Evolutionary conservation across 148 eudicot species (phyloP).

Genomic region (Rhododendron williamsianum): DNA sequence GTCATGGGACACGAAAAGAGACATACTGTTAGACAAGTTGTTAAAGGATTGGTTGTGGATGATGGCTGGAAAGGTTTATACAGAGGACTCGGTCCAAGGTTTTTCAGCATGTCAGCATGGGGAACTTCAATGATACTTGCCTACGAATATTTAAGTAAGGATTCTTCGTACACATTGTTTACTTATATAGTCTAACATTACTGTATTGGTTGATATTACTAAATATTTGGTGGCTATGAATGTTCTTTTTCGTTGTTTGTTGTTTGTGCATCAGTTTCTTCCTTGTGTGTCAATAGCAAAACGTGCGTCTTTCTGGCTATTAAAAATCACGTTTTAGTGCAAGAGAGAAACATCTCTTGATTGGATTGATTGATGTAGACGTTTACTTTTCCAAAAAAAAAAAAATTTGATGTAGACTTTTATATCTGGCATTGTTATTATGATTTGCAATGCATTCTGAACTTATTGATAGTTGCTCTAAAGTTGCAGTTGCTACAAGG

Average conservation of each 20-base stretch:
- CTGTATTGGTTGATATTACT: not conserved
- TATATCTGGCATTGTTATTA: not conserved
- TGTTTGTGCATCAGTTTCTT: not conserved
- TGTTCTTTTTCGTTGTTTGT: not conserved
- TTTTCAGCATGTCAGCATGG: slow-evolving; percentile 99
- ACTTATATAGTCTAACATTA: not conserved
- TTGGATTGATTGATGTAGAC: not conserved
- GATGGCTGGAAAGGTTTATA: slow-evolving; percentile 96
- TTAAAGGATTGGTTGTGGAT: slow-evolving; percentile 58
- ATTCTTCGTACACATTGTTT: slow-evolving; percentile 4
- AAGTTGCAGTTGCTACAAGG: not conserved
- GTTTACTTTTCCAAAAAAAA: too few relatives aligned
- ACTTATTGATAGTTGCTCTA: not conserved
- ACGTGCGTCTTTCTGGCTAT: not conserved
- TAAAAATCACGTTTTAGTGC: not conserved
- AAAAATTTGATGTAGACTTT: not conserved
- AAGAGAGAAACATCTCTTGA: not conserved
- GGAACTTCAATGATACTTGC: slow-evolving; percentile 98
- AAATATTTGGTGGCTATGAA: not conserved
- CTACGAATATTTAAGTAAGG: slow-evolving; percentile 89
- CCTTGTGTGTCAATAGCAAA: not conserved
- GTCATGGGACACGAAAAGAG: slow-evolving; percentile 63
- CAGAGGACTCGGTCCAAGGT: slow-evolving; percentile 93
- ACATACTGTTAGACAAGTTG: slow-evolving; percentile 64
- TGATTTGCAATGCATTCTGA: not conserved